A percentile compares a stretch with the other conserved stretches of the same genome.
phyloP scores from a whole-genome alignment of 176 grass and related monocot species.

The Alloteropsis semialata region DNA sequence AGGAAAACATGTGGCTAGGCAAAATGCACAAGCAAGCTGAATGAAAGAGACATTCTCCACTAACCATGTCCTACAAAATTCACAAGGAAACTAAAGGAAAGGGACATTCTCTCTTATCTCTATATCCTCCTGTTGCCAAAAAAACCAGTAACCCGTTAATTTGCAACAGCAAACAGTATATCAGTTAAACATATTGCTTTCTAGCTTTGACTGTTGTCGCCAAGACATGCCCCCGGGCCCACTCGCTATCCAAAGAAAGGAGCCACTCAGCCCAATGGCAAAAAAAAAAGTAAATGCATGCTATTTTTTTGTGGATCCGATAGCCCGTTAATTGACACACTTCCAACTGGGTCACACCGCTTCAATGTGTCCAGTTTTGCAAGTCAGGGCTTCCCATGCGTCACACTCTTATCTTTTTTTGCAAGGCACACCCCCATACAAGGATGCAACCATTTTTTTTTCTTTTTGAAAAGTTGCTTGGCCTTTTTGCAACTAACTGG shows the following conservation, averaged over 20 bases:
- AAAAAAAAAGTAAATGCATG: background rate
- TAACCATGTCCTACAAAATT: background rate
- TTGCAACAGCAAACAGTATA: background rate
- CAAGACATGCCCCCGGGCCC: conserved; percentile 3
- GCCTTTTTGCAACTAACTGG: background rate
- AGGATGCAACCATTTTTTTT: background rate
- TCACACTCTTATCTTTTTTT: background rate
- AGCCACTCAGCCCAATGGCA: background rate
- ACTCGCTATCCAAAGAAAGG: background rate
- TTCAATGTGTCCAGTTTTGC: background rate
- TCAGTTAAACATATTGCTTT: conserved; percentile 27
- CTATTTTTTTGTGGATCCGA: conserved; percentile 11
- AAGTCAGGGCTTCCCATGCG: background rate
- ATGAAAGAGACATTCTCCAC: background rate
- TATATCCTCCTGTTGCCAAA: background rate
- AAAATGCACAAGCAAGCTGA: background rate
- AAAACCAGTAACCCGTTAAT: background rate
- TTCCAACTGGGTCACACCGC: background rate
- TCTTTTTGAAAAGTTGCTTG: conserved; percentile 9
- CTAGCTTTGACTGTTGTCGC: background rate
- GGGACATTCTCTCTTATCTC: background rate
- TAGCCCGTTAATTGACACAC: background rate
- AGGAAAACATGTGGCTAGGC: background rate
- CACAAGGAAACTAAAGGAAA: background rate
- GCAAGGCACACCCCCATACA: background rate